Evolutionary conservation across 345 rosid species (phyloP), one percentile per base, ranked within the genome.

Genomic region (Euphorbia peplus): DNA sequence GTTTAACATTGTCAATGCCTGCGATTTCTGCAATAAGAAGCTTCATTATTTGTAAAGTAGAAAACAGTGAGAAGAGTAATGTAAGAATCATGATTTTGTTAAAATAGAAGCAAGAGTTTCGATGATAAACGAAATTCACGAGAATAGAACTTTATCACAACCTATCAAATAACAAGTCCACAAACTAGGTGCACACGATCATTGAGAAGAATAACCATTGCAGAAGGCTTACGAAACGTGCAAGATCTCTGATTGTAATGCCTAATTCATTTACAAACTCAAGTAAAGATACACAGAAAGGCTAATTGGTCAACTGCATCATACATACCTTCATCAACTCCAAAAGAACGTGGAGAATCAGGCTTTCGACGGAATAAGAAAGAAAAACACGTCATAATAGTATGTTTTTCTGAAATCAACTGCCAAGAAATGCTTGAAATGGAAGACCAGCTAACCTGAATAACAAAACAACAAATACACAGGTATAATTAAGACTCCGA

Each of bases 321-420:
- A 47, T 78, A 93, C 26, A 47, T 78, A 93, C 98, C 98, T 84
- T 84, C 91, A 61, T 82, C 85, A 69, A 68, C 84, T 44, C 76
- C 92, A 25, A 70, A 69, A 67, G 63, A 19, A 35, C 8, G 21
- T 19, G 64, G 60, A 46, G 84, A 63, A 59, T 35, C 73, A 5
- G 4, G 54, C 66, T 39, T 73, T 29, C 69, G 58, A 56, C 83
- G 18, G 74, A 71, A 82, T 50, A 80, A 72, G 84, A 78, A 90
- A 70, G 84, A 67, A 80, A 85, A 87, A 72, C 93, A 93, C 72
- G 71, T 70, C 97, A 87, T 90, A 70, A 75, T 75, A 69, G 77
- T 57, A 64, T 26, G 65, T 28, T 59, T 70, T 47, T 55, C 42
- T 39, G 42, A 39, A 64, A 72, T 71, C 73, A 52, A 64, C 6